Evolutionary conservation across 2,329 filamentous ascomycete species (phyloP), one percentile per base, ranked within the genome.

Genomic region (Fusarium burgessii): DNA sequence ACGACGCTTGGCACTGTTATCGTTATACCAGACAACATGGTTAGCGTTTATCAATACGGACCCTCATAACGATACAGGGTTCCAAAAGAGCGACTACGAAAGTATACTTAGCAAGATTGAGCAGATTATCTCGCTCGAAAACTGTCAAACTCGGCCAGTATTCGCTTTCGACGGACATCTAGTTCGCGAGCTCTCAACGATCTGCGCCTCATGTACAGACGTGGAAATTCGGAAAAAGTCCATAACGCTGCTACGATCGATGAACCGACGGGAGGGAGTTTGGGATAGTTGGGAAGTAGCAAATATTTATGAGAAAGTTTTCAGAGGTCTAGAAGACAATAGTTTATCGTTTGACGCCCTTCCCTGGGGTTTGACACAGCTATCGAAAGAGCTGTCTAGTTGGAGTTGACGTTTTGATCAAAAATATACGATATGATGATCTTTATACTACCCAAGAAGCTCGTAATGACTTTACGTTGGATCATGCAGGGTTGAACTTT

Each of bases 221-320:
- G 12, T 27, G 5, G 47, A 45, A 5, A 63, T 67, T 2, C 63
- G 73, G n/a, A 23, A 40, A 2, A 52, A 57, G 14, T 56, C 70
- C 10, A 55, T 74, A 15, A 17, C 7, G 18, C 13, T 76, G 7
- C 27, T 75, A 9, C 66, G 62, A 2, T 60, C 62, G 0, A 49
- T 74, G 5, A 46, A 62, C 13, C 42, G 72, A 14, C 50, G 74
- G 14, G 74, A 76, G 27, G 72, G 74, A 0, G 58, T 76, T 2
- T 76, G 74, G 72, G 74, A 76, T 33, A 76, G 72, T 38, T 61
- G 63, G 45, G 74, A 76, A 8, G 58, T 75, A 20, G 69, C 63
- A 1, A 56, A 61, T 27, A 58, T 73, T 25, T 17, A 69, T 6
- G 70, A 71, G 25, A 55, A 73, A 41, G 47, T 67, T 54, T 41